Evolutionary conservation across 805 yeast species (phyloP).

Genomic region (Blastobotrys peoriensis): DNA sequence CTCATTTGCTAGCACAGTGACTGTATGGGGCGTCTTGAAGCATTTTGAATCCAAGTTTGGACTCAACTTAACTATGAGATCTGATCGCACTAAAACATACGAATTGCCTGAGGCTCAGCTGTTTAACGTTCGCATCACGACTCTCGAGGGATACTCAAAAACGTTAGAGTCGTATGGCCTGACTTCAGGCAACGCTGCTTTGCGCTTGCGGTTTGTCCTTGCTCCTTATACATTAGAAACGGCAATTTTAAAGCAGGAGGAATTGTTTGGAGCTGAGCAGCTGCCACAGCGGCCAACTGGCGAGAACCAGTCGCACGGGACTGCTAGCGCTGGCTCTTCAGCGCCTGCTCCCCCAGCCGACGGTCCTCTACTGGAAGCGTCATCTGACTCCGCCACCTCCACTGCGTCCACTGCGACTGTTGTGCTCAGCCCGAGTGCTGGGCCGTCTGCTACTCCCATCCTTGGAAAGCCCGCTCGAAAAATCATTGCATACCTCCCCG

Average conservation of each 20-base stretch:
- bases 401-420: neutral
- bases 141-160: conserved; percentile 15
- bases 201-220: conserved; percentile 18
- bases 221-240: conserved; percentile 13
- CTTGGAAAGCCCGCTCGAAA: neutral
- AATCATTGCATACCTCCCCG: conserved; percentile 14
- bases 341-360: neutral
- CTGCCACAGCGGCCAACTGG: neutral
- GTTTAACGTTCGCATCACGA: conserved; percentile 13
- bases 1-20: conserved; percentile 16
- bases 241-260: conserved; percentile 11
- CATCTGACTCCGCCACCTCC: neutral
- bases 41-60: conserved; percentile 21
- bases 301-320: neutral
- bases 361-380: neutral
- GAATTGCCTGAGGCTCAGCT: conserved; percentile 20
- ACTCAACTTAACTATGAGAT: conserved; percentile 20
- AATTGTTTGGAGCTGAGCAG: conserved; percentile 4
- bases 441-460: neutral
- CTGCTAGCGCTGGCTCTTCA: neutral
- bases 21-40: conserved; percentile 20
- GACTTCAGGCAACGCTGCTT: conserved; percentile 14
- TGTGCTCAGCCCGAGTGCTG: neutral
- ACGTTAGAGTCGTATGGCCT: conserved; percentile 17
- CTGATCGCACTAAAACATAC: conserved; percentile 9